Evolutionary conservation across 306 rosid species (phyloP).

Genomic region (Mucuna pruriens): DNA sequence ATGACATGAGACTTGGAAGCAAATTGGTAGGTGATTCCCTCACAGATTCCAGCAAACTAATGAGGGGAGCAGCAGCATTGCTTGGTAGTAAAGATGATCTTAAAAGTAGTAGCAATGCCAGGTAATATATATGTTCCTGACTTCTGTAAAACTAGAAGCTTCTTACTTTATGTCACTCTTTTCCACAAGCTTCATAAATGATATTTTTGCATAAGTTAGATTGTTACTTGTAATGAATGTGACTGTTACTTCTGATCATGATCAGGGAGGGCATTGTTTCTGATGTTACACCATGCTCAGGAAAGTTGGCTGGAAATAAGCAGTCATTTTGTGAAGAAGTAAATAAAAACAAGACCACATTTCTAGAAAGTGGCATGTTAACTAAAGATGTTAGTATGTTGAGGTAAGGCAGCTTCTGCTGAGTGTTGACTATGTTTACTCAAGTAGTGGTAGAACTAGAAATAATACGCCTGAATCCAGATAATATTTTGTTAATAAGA

Average conservation of each 20-base stretch:
- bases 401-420: constrained; percentile 48
- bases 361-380: constrained; percentile 47
- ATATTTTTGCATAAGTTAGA: constrained; percentile 13
- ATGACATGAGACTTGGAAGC: constrained; percentile 50
- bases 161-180: constrained; percentile 15
- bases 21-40: constrained; percentile 40
- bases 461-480: not conserved
- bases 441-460: constrained; percentile 28
- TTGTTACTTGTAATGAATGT: constrained; percentile 29
- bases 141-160: constrained; percentile 16
- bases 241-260: constrained; percentile 42
- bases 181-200: constrained; percentile 9
- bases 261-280: constrained; percentile 55
- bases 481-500: constrained; percentile 26
- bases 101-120: constrained; percentile 39
- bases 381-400: constrained; percentile 41
- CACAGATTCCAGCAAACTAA: constrained; percentile 46
- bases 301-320: constrained; percentile 45
- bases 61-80: constrained; percentile 39
- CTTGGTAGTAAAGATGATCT: constrained; percentile 49
- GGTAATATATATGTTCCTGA: constrained; percentile 42
- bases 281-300: constrained; percentile 42
- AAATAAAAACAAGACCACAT: constrained; percentile 46
- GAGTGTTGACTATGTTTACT: constrained; percentile 28
- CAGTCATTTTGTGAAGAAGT: constrained; percentile 45